Conservation (phyloP, 2,329 filamentous ascomycete genomes). For the Escovopsis sp. region DNA sequence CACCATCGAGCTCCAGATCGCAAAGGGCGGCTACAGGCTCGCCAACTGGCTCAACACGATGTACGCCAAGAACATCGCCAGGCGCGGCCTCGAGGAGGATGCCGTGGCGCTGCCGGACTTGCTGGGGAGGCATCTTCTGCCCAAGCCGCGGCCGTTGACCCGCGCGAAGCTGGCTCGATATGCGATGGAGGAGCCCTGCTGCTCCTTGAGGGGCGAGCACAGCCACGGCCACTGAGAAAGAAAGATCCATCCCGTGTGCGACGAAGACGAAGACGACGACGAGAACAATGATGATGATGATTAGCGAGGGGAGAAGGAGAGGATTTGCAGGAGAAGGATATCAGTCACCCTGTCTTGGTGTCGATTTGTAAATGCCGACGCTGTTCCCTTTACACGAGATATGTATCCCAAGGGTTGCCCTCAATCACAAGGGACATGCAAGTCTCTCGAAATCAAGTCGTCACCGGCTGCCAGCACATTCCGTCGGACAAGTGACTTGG, state of each 20-base stretch:
- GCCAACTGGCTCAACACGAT: slow-evolving; percentile 17
- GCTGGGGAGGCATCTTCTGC: slow-evolving; percentile 12
- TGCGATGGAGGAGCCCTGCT: slow-evolving; percentile 11
- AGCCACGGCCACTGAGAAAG: slow-evolving; percentile 2
- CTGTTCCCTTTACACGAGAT: no score
- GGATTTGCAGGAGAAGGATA: no score
- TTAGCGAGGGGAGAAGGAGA: no score
- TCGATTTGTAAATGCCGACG: no score
- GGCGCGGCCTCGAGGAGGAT: slow-evolving; percentile 2
- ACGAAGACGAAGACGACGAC: no score
- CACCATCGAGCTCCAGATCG: slow-evolving; percentile 27
- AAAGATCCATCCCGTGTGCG: background rate
- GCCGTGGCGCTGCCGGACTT: slow-evolving; percentile 7
- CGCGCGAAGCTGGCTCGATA: slow-evolving; percentile 13
- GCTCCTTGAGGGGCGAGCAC: slow-evolving; percentile 5
- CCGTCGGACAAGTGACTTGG: no score
- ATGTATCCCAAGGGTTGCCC: no score
- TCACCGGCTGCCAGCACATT: no score
- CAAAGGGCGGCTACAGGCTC: slow-evolving; percentile 26
- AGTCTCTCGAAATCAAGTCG: no score
- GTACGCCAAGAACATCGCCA: slow-evolving; percentile 8
- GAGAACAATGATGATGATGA: no score
- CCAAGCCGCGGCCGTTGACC: slow-evolving; percentile 10
- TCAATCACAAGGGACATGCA: no score
- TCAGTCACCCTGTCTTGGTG: no score